These are phyloP conservation scores for Phlebopus sp. DNA, from an alignment of 1,284 basidiomycete species.

Conservation along the genomic window DNA sequence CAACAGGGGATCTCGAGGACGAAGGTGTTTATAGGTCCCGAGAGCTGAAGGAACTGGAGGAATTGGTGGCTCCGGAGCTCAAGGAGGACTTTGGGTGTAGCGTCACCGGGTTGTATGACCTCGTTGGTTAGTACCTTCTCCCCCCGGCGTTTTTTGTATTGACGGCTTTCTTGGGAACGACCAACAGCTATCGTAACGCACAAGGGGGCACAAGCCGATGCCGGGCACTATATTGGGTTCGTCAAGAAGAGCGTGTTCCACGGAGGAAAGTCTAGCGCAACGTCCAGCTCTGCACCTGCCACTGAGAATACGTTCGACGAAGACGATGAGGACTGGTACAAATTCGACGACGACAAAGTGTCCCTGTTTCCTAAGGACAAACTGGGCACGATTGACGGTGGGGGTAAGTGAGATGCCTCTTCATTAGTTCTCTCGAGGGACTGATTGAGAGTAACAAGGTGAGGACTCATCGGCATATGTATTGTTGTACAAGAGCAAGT, in stretches of 20 bases:
- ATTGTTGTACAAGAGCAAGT: conserved; percentile 67
- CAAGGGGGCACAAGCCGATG: conserved; percentile 93
- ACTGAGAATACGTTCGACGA: conserved; percentile 35
- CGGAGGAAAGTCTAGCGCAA: conserved; percentile 12
- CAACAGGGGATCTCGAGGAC: conserved; percentile 48
- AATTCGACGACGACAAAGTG: conserved; percentile 93
- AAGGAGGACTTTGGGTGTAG: conserved; percentile 72
- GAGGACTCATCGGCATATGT: conserved; percentile 86
- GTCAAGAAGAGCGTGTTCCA: conserved; percentile 75
- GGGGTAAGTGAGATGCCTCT: conserved; percentile 49
- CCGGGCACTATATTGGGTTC: conserved; percentile 92
- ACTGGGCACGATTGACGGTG: conserved; percentile 80
- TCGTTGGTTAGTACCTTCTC: conserved; percentile 59
- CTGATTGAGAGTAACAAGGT: conserved; percentile 28
- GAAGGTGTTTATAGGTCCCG: conserved; percentile 58
- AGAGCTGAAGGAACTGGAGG: conserved; percentile 65
- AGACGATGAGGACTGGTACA: conserved; percentile 81
- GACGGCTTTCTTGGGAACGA: neutral
- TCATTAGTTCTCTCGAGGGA: conserved; percentile 1
- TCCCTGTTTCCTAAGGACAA: conserved; percentile 80
- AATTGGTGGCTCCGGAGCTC: conserved; percentile 61
- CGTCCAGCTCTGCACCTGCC: conserved; percentile 6
- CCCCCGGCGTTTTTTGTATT: conserved; percentile 3
- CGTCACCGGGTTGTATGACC: conserved; percentile 77
- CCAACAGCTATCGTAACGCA: conserved; percentile 86